Percentiles rank a stretch among this genome's conserved stretches.
phyloP scores from a whole-genome alignment of 2,329 filamentous ascomycete species.

The Aulographum hederae region DNA sequence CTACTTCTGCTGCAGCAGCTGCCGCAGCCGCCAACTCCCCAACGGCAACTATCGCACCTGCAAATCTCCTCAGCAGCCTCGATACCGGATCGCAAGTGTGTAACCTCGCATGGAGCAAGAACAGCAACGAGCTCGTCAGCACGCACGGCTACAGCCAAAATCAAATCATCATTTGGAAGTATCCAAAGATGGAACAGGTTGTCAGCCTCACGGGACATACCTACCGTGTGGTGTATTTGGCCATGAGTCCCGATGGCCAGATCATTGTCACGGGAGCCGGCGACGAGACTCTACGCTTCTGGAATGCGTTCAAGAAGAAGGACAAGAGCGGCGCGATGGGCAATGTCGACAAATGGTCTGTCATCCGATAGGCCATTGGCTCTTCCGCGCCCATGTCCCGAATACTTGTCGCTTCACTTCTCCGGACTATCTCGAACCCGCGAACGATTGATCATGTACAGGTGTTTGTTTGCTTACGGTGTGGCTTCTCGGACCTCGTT shows the following conservation, averaged over 20 bases:
- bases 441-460: too few relatives aligned
- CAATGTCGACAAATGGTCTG: background rate
- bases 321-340: slow-evolving; percentile 35
- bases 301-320: slow-evolving; percentile 84
- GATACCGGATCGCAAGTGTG: slow-evolving; percentile 98
- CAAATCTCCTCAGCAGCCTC: slow-evolving; percentile 50
- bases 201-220: slow-evolving; percentile 91
- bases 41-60: slow-evolving; percentile 15
- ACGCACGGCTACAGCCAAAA: slow-evolving; percentile 97
- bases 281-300: slow-evolving; percentile 90
- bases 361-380: too few relatives aligned
- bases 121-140: slow-evolving; percentile 91
- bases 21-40: slow-evolving; percentile 15
- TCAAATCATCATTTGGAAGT: slow-evolving; percentile 98
- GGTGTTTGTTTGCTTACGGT: too few relatives aligned
- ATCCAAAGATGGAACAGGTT: slow-evolving; percentile 94
- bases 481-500: too few relatives aligned
- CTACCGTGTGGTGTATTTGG: slow-evolving; percentile 86
- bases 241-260: slow-evolving; percentile 91
- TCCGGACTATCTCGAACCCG: too few relatives aligned
- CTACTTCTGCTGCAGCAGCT: slow-evolving; percentile 21
- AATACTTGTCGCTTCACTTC: too few relatives aligned
- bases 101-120: slow-evolving; percentile 92
- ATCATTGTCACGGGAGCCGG: slow-evolving; percentile 91
- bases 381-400: too few relatives aligned